These are phyloP conservation scores for Camelina neglecta DNA, from an alignment of 345 rosid genomes.

Conservation along the genomic window DNA sequence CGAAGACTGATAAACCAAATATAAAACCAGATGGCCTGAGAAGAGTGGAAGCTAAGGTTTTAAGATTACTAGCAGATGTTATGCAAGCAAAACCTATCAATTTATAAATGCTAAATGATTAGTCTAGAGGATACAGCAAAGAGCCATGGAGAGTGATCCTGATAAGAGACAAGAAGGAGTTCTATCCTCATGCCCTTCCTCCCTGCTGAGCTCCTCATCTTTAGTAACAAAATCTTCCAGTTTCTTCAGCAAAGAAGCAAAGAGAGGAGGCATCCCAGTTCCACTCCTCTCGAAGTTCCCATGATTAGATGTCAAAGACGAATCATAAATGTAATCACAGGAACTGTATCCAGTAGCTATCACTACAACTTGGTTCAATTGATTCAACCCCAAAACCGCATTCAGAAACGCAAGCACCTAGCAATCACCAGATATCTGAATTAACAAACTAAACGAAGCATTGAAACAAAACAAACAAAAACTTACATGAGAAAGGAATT, in stretches of 20 bases:
- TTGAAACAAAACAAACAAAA: background rate
- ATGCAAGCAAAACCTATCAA: background rate
- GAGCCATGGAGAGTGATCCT: slow-evolving; percentile 94
- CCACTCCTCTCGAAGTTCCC: slow-evolving; percentile 55
- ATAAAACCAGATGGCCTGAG: slow-evolving; percentile 4
- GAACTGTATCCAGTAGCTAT: slow-evolving; percentile 86
- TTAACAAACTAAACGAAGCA: background rate
- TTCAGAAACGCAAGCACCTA: slow-evolving; percentile 89
- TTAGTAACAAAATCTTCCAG: slow-evolving; percentile 66
- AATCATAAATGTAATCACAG: slow-evolving; percentile 81
- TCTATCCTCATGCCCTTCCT: slow-evolving; percentile 48
- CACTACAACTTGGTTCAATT: slow-evolving; percentile 78
- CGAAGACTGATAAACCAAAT: background rate
- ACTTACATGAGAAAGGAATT: slow-evolving; percentile 73
- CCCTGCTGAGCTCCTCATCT: slow-evolving; percentile 66
- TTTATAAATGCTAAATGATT: slow-evolving; percentile 2
- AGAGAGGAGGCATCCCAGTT: slow-evolving; percentile 57
- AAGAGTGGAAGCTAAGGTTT: slow-evolving; percentile 10
- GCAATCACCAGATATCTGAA: background rate
- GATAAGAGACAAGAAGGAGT: slow-evolving; percentile 72
- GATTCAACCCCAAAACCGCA: slow-evolving; percentile 72
- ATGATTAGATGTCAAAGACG: slow-evolving; percentile 48
- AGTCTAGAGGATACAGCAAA: slow-evolving; percentile 82
- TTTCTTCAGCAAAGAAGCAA: slow-evolving; percentile 57
- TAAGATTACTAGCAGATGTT: background rate